A percentile compares a stretch with the other conserved stretches of the same genome.
Evolutionary conservation across 2,329 filamentous ascomycete species (phyloP).

Genomic region (Cadophora luteo-olivacea): DNA sequence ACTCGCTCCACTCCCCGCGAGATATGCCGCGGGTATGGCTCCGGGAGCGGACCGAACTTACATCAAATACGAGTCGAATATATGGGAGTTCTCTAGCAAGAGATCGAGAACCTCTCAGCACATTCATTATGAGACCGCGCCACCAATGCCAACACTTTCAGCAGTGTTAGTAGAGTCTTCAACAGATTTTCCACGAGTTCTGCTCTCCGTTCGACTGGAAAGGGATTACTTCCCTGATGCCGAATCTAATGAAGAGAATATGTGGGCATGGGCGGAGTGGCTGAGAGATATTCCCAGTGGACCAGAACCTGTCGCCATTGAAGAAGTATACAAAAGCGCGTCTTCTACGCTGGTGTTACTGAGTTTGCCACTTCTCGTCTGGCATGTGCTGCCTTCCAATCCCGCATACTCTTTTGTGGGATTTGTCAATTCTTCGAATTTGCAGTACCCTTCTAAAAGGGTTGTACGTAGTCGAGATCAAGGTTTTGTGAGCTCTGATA

Average conservation of each 20-base stretch:
- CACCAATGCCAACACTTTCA: not conserved
- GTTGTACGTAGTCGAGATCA: not conserved
- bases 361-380: slow-evolving; percentile 16
- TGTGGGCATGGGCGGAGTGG: slow-evolving; percentile 15
- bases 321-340: slow-evolving; percentile 19
- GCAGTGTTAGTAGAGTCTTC: not conserved
- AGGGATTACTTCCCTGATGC: not conserved
- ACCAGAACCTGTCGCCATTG: slow-evolving; percentile 15
- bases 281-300: slow-evolving; percentile 13
- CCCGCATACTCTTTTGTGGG: slow-evolving; percentile 19
- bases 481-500: not conserved
- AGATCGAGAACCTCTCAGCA: not conserved
- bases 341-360: slow-evolving; percentile 21
- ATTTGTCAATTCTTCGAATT: slow-evolving; percentile 3
- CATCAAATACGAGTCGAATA: not conserved
- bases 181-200: slow-evolving; percentile 15
- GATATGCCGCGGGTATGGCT: not conserved
- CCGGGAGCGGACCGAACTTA: no score
- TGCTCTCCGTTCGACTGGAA: slow-evolving; percentile 18
- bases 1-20: not conserved
- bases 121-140: not conserved
- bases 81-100: not conserved
- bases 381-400: slow-evolving; percentile 22
- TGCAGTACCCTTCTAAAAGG: not conserved
- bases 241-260: not conserved